These are phyloP conservation scores for Leavenworthia alabamica DNA, from an alignment of 345 rosid genomes.

Conservation along the genomic window DNA sequence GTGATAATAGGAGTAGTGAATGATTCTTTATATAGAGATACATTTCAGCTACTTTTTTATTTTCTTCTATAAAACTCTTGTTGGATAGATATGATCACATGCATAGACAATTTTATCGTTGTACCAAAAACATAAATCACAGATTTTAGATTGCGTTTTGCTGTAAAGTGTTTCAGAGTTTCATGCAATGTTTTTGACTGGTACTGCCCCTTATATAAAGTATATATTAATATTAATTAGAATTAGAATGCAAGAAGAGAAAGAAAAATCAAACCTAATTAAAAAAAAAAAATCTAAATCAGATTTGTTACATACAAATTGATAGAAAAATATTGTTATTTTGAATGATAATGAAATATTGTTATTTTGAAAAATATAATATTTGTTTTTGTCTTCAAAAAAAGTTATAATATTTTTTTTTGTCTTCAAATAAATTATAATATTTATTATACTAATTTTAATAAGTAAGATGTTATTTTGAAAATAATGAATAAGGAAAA, in stretches of 20 bases:
- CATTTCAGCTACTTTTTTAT: background rate
- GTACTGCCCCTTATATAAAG: background rate
- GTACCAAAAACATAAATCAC: constrained; percentile 24
- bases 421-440: too few species aligned
- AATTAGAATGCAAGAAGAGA: background rate
- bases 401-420: too few species aligned
- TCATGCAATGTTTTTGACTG: constrained; percentile 19
- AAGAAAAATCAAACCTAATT: constrained; percentile 19
- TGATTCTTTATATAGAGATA: constrained; percentile 26
- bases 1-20: background rate
- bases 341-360: too few species aligned
- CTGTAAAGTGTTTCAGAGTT: constrained; percentile 34
- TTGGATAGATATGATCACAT: constrained; percentile 29
- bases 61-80: background rate
- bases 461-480: too few species aligned
- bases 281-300: background rate
- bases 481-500: too few species aligned
- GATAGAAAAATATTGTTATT: too few species aligned
- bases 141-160: constrained; percentile 25
- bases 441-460: too few species aligned
- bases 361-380: too few species aligned
- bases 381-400: too few species aligned
- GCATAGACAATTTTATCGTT: constrained; percentile 27
- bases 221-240: background rate
- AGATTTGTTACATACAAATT: background rate